Evolutionary conservation across 164 flowering plant genomes (phyloP).

Genomic region (Piper betle): DNA sequence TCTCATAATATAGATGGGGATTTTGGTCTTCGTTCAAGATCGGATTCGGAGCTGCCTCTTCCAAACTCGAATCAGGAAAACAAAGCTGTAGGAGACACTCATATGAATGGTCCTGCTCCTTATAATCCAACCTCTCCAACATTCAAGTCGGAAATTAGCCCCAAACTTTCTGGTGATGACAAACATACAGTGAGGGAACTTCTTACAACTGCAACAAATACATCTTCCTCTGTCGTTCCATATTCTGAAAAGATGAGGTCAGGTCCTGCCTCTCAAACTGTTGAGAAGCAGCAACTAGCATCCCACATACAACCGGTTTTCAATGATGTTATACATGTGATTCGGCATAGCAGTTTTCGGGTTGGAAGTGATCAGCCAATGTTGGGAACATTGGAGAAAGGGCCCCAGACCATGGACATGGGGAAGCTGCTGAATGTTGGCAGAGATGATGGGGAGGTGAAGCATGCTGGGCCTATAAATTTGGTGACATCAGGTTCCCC

Average conservation of each 20-base stretch:
- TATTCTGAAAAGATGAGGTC: slow-evolving; percentile 4
- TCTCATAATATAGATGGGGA: slow-evolving; percentile 13
- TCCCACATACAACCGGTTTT: slow-evolving; percentile 42
- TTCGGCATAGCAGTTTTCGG: slow-evolving; percentile 73
- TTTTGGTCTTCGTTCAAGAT: slow-evolving; percentile 21
- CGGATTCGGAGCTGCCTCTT: slow-evolving; percentile 12
- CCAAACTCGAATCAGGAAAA: slow-evolving; percentile 20
- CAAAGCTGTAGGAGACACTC: slow-evolving; percentile 18
- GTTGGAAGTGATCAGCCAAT: slow-evolving; percentile 65
- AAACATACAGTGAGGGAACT: slow-evolving; percentile 61
- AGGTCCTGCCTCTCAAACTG: not conserved
- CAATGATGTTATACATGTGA: slow-evolving; percentile 84
- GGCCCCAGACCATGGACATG: slow-evolving; percentile 50
- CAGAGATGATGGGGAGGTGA: slow-evolving; percentile 49
- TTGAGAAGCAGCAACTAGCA: slow-evolving; percentile 13
- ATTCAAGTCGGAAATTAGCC: slow-evolving; percentile 13
- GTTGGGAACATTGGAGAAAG: slow-evolving; percentile 51
- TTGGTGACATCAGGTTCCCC: slow-evolving; percentile 27
- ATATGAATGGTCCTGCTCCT: slow-evolving; percentile 11
- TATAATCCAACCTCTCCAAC: slow-evolving; percentile 16
- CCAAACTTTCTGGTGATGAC: slow-evolving; percentile 43
- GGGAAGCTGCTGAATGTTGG: slow-evolving; percentile 54
- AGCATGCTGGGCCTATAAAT: slow-evolving; percentile 18
- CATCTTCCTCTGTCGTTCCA: slow-evolving; percentile 9
- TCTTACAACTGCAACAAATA: slow-evolving; percentile 30